Percentiles rank a stretch among this genome's conserved stretches.
Evolutionary conservation across 2,329 filamentous ascomycete species (phyloP).

Genomic region (Myotisia sp.): DNA sequence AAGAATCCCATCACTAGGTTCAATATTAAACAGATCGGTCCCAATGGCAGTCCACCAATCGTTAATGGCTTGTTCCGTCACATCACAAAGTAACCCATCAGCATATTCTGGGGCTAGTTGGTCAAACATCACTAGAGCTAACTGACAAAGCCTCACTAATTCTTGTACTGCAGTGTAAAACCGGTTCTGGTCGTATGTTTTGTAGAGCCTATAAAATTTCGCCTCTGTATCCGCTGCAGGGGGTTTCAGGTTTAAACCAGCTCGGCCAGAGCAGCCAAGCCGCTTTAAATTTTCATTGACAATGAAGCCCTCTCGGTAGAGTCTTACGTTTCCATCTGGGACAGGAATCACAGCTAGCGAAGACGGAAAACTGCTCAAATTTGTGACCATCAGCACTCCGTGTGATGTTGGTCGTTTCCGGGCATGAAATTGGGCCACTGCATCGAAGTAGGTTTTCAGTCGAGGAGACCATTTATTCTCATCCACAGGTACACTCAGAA

Average conservation of each 20-base stretch:
- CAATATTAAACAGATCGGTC: conserved; percentile 78
- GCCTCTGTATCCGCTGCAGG: conserved; percentile 71
- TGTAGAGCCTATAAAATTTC: conserved; percentile 85
- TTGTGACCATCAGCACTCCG: conserved; percentile 85
- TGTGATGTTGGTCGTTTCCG: conserved; percentile 66
- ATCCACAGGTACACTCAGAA: conserved; percentile 69
- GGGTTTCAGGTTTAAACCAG: conserved; percentile 64
- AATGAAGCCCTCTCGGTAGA: conserved; percentile 70
- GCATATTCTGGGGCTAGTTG: conserved; percentile 78
- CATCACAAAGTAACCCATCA: conserved; percentile 82
- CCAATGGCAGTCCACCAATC: conserved; percentile 97
- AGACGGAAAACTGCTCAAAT: conserved; percentile 81
- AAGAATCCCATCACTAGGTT: conserved; percentile 82
- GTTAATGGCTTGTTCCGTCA: conserved; percentile 75
- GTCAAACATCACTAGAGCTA: conserved; percentile 74
- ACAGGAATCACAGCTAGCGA: conserved; percentile 83
- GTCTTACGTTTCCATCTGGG: conserved; percentile 69
- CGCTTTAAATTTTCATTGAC: conserved; percentile 91
- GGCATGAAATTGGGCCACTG: conserved; percentile 72
- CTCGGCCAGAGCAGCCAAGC: conserved; percentile 77
- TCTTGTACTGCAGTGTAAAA: conserved; percentile 70
- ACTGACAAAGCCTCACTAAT: conserved; percentile 80
- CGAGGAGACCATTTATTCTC: conserved; percentile 66
- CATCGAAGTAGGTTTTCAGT: conserved; percentile 70
- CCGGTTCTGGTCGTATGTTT: conserved; percentile 67